These are phyloP conservation scores for Ceriops zippeliana DNA, from an alignment of 345 rosid species.

Conservation along the genomic window DNA sequence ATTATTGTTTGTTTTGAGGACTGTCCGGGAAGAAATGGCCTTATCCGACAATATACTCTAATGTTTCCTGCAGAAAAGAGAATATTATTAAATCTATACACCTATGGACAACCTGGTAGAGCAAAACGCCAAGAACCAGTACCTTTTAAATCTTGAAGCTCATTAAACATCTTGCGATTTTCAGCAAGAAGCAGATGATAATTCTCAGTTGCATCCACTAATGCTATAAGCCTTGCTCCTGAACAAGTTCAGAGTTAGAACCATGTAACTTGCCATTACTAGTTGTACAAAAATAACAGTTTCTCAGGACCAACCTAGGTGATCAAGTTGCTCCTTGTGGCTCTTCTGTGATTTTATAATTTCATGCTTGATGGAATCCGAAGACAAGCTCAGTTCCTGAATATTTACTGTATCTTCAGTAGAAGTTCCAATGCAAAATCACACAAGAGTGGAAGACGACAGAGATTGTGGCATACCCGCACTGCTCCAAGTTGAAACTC, in stretches of 20 bases:
- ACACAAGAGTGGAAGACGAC: neutral
- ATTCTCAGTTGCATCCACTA: conserved; percentile 61
- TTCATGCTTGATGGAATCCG: conserved; percentile 63
- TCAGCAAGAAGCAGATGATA: conserved; percentile 71
- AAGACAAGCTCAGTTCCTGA: conserved; percentile 62
- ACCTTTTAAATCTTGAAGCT: conserved; percentile 96
- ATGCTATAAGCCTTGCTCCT: conserved; percentile 55
- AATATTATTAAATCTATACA: neutral
- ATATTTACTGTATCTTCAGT: conserved; percentile 16
- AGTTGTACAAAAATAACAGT: conserved; percentile 3
- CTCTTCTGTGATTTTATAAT: conserved; percentile 39
- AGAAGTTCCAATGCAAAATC: conserved; percentile 7
- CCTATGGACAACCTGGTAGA: neutral
- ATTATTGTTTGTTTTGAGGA: conserved; percentile 45
- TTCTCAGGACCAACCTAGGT: conserved; percentile 43
- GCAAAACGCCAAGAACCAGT: neutral
- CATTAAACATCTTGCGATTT: conserved; percentile 75
- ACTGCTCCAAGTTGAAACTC: conserved; percentile 51
- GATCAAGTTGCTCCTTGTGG: conserved; percentile 50
- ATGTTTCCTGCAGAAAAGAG: conserved; percentile 62
- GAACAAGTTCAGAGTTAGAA: conserved; percentile 15
- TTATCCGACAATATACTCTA: conserved; percentile 77
- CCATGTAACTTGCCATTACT: conserved; percentile 3
- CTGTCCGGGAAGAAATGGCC: conserved; percentile 76
- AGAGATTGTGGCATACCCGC: conserved; percentile 37